phyloP scores from a whole-genome alignment of 78 protist species.

The Capsaspora owczarzaki region DNA sequence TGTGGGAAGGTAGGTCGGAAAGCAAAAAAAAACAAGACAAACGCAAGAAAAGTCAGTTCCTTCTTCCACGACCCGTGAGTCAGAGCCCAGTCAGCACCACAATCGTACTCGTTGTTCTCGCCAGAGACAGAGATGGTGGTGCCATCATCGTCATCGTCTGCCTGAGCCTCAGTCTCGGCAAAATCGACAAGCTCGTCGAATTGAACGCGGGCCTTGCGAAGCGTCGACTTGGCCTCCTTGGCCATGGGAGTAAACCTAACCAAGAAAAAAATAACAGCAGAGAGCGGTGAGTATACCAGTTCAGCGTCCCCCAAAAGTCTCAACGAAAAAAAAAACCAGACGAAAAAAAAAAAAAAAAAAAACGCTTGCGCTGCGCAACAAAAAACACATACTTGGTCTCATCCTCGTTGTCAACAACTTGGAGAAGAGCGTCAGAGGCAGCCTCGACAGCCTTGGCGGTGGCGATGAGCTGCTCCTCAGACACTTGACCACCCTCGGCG shows the following conservation, averaged over 20 bases:
- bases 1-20: not conserved
- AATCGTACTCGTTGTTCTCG: not conserved
- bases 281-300: not conserved
- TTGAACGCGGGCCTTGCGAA: not conserved
- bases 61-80: not conserved
- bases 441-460: too few relatives aligned
- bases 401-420: not conserved
- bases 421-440: too few relatives aligned
- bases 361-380: not conserved
- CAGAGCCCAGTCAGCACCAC: not conserved
- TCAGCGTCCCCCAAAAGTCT: not conserved
- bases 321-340: not conserved
- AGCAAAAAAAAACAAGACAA: not conserved
- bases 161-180: not conserved
- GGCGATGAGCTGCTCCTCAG: too few relatives aligned
- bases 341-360: not conserved
- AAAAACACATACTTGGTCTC: not conserved
- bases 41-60: not conserved
- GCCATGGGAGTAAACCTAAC: not conserved
- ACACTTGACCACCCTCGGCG: not conserved
- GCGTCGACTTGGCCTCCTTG: not conserved
- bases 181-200: not conserved
- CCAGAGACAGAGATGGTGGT: not conserved
- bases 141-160: not conserved
- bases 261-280: not conserved